These are phyloP conservation scores for Herpotrichia juniperi DNA, from an alignment of 2,329 filamentous ascomycete species.

Conservation along the genomic window DNA sequence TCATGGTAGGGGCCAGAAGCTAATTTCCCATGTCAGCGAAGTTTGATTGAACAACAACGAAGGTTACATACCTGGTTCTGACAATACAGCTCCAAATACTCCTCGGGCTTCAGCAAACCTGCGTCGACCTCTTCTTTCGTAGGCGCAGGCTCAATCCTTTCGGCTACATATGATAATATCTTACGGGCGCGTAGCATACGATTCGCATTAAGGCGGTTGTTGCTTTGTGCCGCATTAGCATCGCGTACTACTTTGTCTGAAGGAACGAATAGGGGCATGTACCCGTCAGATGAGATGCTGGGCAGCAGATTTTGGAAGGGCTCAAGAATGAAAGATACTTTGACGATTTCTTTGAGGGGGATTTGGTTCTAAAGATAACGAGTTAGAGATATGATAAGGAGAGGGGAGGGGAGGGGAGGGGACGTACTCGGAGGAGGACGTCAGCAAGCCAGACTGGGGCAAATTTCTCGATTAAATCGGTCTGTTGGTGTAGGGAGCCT, in stretches of 20 bases:
- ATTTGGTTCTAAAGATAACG: slow-evolving; percentile 68
- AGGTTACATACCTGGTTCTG: slow-evolving; percentile 76
- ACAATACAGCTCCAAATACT: slow-evolving; percentile 94
- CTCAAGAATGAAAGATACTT: slow-evolving; percentile 91
- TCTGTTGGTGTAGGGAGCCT: slow-evolving; percentile 74
- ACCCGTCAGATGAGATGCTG: slow-evolving; percentile 75
- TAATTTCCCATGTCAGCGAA: slow-evolving; percentile 20
- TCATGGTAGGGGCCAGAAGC: slow-evolving; percentile 81
- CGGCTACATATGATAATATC: slow-evolving; percentile 88
- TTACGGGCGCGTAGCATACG: slow-evolving; percentile 96
- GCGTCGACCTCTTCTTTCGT: slow-evolving; percentile 62
- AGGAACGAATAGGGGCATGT: slow-evolving; percentile 40
- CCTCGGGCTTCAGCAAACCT: slow-evolving; percentile 72
- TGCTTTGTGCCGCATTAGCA: slow-evolving; percentile 55
- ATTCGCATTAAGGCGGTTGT: slow-evolving; percentile 93
- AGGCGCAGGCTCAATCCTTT: slow-evolving; percentile 78
- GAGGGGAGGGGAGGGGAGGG: not conserved
- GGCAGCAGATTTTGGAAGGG: slow-evolving; percentile 79
- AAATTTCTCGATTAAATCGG: slow-evolving; percentile 81
- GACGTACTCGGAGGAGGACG: slow-evolving; percentile 71
- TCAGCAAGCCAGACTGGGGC: slow-evolving; percentile 94
- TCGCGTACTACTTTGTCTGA: slow-evolving; percentile 27
- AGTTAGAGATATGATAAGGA: not conserved
- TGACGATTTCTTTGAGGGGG: slow-evolving; percentile 87
- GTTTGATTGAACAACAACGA: not conserved